Conservation (phyloP, 106 monocot species). For the Iris macrosiphon region DNA sequence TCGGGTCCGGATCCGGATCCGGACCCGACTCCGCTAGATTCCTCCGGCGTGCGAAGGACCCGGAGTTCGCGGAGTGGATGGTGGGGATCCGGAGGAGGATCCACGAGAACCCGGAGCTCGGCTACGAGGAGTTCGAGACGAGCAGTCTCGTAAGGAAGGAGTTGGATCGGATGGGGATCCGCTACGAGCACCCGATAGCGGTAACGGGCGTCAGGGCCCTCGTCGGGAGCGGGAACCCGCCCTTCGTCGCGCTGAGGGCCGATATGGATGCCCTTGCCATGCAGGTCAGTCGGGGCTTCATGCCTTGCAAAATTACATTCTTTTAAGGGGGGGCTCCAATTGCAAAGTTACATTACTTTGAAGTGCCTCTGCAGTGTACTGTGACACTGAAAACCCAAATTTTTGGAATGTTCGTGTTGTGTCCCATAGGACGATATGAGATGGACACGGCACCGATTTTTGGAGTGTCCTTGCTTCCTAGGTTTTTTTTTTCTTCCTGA, state of each 20-base stretch:
- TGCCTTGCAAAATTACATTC: too few species aligned
- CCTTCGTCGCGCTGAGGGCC: slow-evolving; percentile 73
- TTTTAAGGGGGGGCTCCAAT: too few species aligned
- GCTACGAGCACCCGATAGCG: slow-evolving; percentile 53
- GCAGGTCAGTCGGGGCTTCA: too few species aligned
- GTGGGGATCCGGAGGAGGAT: slow-evolving; percentile 63
- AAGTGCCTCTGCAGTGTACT: too few species aligned
- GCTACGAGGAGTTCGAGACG: slow-evolving; percentile 71
- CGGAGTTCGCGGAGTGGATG: slow-evolving; percentile 71
- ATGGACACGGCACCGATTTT: too few species aligned
- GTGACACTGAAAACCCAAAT: too few species aligned
- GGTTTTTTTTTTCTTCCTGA: too few species aligned
- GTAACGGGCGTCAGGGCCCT: slow-evolving; percentile 68
- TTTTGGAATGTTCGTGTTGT: too few species aligned
- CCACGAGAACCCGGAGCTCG: slow-evolving; percentile 86
- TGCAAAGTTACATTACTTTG: too few species aligned
- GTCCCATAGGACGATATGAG: too few species aligned
- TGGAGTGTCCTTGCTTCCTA: too few species aligned
- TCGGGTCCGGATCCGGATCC: slow-evolving; percentile 1
- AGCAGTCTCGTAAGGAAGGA: slow-evolving; percentile 64
- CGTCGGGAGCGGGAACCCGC: slow-evolving; percentile 63
- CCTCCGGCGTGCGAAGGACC: slow-evolving; percentile 48
- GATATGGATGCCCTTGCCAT: slow-evolving; percentile 93
- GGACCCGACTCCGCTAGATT: slow-evolving; percentile 3
- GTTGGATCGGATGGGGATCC: slow-evolving; percentile 54